Conservation (phyloP, 2,329 filamentous ascomycete genomes). For the Elsinoe necatrix region DNA sequence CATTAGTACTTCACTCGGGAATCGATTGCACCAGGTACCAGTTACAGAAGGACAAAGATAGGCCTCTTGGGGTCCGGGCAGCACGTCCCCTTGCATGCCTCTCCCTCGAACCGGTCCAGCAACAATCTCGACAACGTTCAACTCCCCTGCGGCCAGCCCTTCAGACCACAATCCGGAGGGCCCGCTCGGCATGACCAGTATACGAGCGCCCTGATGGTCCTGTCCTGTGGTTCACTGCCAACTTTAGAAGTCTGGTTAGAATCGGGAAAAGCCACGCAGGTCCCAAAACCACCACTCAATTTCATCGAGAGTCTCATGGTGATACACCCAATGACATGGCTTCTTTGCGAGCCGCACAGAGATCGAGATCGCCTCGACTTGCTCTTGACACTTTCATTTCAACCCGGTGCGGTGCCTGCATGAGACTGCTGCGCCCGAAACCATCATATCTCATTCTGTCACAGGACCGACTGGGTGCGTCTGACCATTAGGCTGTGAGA, state of each 20-base stretch:
- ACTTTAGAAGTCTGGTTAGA: slow-evolving; percentile 10
- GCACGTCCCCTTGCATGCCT: slow-evolving; percentile 14
- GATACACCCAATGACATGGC: slow-evolving; percentile 8
- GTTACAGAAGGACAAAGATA: slow-evolving; percentile 7
- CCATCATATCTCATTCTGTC: neutral
- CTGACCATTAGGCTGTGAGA: neutral
- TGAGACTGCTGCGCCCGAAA: slow-evolving; percentile 7
- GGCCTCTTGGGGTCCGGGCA: neutral
- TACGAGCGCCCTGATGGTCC: neutral
- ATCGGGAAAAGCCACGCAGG: slow-evolving; percentile 3
- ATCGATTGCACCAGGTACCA: slow-evolving; percentile 5
- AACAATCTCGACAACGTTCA: slow-evolving; percentile 15
- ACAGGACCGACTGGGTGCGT: neutral
- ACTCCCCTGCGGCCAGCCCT: slow-evolving; percentile 11
- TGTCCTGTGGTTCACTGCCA: slow-evolving; percentile 7
- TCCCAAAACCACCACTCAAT: neutral
- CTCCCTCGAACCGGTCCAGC: slow-evolving; percentile 13
- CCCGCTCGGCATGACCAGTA: neutral
- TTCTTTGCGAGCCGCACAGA: slow-evolving; percentile 1
- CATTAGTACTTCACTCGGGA: slow-evolving; percentile 1
- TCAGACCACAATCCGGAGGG: neutral
- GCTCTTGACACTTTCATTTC: slow-evolving; percentile 10
- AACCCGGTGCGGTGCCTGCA: slow-evolving; percentile 6
- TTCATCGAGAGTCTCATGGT: slow-evolving; percentile 11
- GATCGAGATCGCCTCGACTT: slow-evolving; percentile 3